These are phyloP conservation scores for Tetrastigma voinierianum DNA, from an alignment of 164 flowering plant species.

Conservation along the genomic window DNA sequence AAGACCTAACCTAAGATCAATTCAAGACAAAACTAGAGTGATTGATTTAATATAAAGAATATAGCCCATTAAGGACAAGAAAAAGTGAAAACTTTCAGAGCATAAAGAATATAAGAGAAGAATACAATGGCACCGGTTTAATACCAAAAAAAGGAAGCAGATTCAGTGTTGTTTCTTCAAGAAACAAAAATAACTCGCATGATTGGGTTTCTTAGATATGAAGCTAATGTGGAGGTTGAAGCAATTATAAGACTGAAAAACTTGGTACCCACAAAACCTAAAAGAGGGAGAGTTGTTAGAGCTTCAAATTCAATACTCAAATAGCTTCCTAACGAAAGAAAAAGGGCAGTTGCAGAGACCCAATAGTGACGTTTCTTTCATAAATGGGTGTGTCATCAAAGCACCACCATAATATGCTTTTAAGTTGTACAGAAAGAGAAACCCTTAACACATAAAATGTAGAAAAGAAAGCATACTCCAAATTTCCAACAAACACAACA, in stretches of 20 bases:
- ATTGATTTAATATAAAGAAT: neutral
- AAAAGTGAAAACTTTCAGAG: constrained; percentile 3
- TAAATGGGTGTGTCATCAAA: too few relatives aligned
- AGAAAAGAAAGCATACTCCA: neutral
- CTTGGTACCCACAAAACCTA: neutral
- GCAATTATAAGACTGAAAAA: neutral
- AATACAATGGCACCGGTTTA: constrained; percentile 2
- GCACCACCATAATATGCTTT: too few relatives aligned
- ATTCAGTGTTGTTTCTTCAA: neutral
- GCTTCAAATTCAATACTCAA: neutral
- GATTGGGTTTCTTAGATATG: neutral
- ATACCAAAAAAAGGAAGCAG: neutral
- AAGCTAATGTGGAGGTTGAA: neutral
- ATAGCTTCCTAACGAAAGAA: neutral
- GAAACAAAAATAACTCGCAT: neutral
- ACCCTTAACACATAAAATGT: too few relatives aligned
- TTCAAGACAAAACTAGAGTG: neutral
- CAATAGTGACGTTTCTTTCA: neutral
- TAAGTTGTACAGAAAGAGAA: too few relatives aligned
- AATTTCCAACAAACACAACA: neutral
- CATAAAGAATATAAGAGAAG: neutral
- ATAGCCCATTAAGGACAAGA: neutral
- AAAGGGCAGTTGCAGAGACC: neutral
- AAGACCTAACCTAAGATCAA: neutral
- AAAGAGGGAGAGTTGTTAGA: neutral